Evolutionary conservation across 192 early-diverging fungal species (phyloP).

Genomic region (Ambispora gerdemannii): DNA sequence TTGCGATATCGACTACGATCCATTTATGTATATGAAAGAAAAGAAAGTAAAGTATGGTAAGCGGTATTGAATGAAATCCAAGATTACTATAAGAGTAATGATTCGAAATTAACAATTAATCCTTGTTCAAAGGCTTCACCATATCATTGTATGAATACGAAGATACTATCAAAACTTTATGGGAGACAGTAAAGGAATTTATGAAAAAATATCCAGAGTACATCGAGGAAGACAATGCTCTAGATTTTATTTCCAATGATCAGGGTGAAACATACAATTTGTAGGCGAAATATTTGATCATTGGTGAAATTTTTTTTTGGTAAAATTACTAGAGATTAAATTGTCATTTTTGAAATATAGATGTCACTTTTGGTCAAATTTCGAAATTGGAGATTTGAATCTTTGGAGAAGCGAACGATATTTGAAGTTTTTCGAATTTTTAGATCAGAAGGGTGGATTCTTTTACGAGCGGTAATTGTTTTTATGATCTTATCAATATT

Average conservation of each 20-base stretch:
- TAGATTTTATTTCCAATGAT: constrained; percentile 57
- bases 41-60: constrained; percentile 75
- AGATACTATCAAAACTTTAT: constrained; percentile 69
- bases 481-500: too few species aligned
- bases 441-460: constrained; percentile 78
- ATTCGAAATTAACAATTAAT: too few species aligned
- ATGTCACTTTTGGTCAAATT: constrained; percentile 90
- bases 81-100: too few species aligned
- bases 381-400: constrained; percentile 68
- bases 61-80: too few species aligned
- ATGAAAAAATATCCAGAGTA: constrained; percentile 48
- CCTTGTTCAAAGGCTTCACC: constrained; percentile 53
- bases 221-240: constrained; percentile 42
- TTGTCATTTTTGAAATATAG: not conserved
- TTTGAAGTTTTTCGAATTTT: constrained; percentile 61
- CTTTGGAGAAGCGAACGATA: constrained; percentile 70
- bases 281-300: not conserved
- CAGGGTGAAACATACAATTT: constrained; percentile 61
- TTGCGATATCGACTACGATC: constrained; percentile 82
- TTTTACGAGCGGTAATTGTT: constrained; percentile 68
- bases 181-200: constrained; percentile 60
- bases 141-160: constrained; percentile 70
- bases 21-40: constrained; percentile 74
- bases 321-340: not conserved
- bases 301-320: not conserved